Evolutionary conservation across 352 stramenopile species (phyloP).

Genomic region (Halophytophthora polymorphica): DNA sequence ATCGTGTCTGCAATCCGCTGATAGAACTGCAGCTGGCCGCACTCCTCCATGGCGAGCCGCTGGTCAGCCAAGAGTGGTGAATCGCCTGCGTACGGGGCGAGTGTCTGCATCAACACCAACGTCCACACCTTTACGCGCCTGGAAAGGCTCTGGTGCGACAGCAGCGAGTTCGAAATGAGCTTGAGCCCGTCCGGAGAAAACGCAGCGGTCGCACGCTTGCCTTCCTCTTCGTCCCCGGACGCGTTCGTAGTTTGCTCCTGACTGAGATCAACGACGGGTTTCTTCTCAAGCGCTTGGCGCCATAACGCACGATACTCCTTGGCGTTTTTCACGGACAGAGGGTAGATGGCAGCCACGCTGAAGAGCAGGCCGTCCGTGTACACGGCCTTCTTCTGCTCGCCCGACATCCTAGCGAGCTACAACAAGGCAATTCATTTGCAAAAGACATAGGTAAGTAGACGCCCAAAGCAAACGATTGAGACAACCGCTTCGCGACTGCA

Average conservation of each 20-base stretch:
- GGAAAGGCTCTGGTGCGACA: conserved; percentile 50
- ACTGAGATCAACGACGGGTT: background rate
- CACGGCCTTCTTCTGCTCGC: conserved; percentile 30
- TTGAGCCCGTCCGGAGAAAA: conserved; percentile 36
- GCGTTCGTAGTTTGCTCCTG: background rate
- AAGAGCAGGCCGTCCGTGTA: conserved; percentile 62
- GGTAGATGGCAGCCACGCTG: conserved; percentile 39
- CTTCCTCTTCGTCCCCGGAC: conserved; percentile 4
- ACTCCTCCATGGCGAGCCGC: conserved; percentile 16
- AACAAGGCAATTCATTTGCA: conserved; percentile 1
- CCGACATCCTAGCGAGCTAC: conserved; percentile 35
- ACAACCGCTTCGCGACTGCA: background rate
- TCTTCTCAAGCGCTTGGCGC: conserved; percentile 34
- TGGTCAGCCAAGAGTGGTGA: conserved; percentile 20
- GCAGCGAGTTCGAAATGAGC: conserved; percentile 39
- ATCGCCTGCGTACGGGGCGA: conserved; percentile 27
- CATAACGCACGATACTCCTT: conserved; percentile 49
- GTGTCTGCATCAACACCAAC: conserved; percentile 51
- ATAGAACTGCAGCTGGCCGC: conserved; percentile 33
- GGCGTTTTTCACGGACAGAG: conserved; percentile 40
- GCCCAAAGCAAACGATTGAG: background rate
- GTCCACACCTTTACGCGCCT: conserved; percentile 59
- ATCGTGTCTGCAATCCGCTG: conserved; percentile 33
- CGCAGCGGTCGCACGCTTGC: background rate
- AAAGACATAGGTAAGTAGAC: conserved; percentile 1